Base-by-base conservation (phyloP, 176 grass and related monocot species). In the Triticum timopheevii region DNA sequence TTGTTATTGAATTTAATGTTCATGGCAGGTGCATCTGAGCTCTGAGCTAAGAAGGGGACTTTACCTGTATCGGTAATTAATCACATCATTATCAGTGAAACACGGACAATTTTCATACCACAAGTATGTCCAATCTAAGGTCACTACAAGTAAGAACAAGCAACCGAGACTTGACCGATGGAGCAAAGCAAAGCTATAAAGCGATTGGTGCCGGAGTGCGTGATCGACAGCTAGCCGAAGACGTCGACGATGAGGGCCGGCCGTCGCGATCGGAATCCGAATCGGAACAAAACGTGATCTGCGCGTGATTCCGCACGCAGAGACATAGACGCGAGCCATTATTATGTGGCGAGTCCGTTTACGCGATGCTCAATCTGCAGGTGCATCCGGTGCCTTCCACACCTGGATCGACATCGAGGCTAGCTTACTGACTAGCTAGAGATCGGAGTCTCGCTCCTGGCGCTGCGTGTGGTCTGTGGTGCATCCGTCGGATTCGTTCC, bases 311-410 rank as follows among this genome's bases (percentile, higher is more conserved):
- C 40, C 44, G 23, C 42, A 15, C 44, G 7, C 1, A 24, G 40
- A 47, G 13, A 4, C 44, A 9, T 0, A 13, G 40, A 25, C 71
- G 39, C 5, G 2, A 1, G 54, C 17, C 17, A 19, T 47, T 75
- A 28, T 47, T 75, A 15, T 49, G 72, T 75, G 72, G 45, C 15
- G 72, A 75, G 45, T 75, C 72, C 13, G 54, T 22, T 59, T 59
- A 59, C 54, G 54, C 54, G 54, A 59, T 22, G 54, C 19, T 22
- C 54, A 59, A 59, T 59, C 54, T 59, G 54, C 19, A 75, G 72
- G 16, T 23, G 74, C 65, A 88, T 78, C 74, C 20, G 36, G 36
- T 79, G 50, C 74, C 15, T 79, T 64, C 73, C 81, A 63, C 87
- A 79, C 73, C 22, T 0, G 50, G 74, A 28, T 76, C 73, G 64